Evolutionary conservation across 768 basidiomycete genomes (phyloP), one percentile per base, ranked within the genome.

Genomic region (Russula olivacea): DNA sequence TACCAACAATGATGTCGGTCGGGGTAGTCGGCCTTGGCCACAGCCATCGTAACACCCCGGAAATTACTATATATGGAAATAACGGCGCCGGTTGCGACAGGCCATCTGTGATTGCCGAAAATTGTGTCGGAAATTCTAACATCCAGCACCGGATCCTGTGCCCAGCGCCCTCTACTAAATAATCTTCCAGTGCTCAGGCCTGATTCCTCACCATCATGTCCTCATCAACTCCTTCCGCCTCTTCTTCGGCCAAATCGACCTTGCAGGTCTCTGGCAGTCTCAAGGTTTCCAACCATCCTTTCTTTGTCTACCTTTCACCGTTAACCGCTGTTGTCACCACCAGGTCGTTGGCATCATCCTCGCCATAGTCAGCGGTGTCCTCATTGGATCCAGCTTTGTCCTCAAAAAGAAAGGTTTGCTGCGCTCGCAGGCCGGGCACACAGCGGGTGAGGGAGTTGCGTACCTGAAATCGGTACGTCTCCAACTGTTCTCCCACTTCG

Each of bases 391-490:
- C 45, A 89, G 87, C 69, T 98, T 98, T 74, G 95, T 98, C 2
- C 88, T 99, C 78, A 99, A 99, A 85, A 99, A 99, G 83, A 97
- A 93, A 71, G 96, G 91, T 10, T 78, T 93, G 21, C 72, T 93
- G 58, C 80, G 85, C 74, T 84, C 87, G 72, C 89, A 91, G 78
- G 88, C 89, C 63, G 93, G 90, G 68, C 86, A 88, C 63, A 74
- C 76, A 45, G 83, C 87, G 3, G 90, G 90, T 59, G 89, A 91
- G 72, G 95, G 96, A 34, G 93, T 96, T 63, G 92, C 83, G 14
- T 99, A 98, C 77, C 84, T 98, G 71, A 98, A 96, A 77, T 92
- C 89, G 71, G 90, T 92, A 73, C 74, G 89, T 79, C 23, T 43
- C 34, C 25, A 25, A 5, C 14, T 59, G 25, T 40, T 51, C 28